Base-by-base conservation (phyloP, 1,284 basidiomycete species). In the Schizophyllum amplum region DNA sequence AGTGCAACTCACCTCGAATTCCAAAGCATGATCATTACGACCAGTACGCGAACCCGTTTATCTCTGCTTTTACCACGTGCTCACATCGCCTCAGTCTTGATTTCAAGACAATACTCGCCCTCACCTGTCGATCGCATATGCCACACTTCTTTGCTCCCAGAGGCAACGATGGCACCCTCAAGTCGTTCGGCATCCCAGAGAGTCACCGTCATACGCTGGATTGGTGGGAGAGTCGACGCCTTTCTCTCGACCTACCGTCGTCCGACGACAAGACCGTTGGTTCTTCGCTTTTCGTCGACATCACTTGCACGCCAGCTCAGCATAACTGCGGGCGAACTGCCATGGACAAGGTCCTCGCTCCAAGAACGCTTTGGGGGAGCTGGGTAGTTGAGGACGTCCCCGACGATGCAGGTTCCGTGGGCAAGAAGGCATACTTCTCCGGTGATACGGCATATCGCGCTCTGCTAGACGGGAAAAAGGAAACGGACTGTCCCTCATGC, bases 21-120 rank as follows among this genome's bases (percentile, higher is more conserved):
- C 24, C n/a, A n/a, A n/a, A 50, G 79, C 85, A 88, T 65, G 83
- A 87, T 63, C 86, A 87, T 67, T 87, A 87, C 61, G 85, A 87
- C 68, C 86, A 83, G 81, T 83, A 61, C 59, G 77, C 65, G 47
- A 20, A 25, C 20, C 49, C 21, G n/a, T 22, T 22, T 54, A 5
- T 5, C 47, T n/a, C 25, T 13, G 4, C 5, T 22, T 24, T 33
- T 55, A 46, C 53, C 6, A 21, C 4, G 24, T 47, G 49, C 6
- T 52, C 49, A 56, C 25, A 61, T 21, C 48, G 9, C 48, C 24
- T 75, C 4, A 86, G 85, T 5, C 48, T 89, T 42, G 70, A 66
- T 22, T 70, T 67, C 49, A 49, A 54, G 4, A 56, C 59, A 42
- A 57, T 62, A 42, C 47, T 4, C 5, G 27, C 46, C 17, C 70